Base-by-base conservation (phyloP, 108 stramenopile genomes). In the Chaetoceros tenuissimus region DNA sequence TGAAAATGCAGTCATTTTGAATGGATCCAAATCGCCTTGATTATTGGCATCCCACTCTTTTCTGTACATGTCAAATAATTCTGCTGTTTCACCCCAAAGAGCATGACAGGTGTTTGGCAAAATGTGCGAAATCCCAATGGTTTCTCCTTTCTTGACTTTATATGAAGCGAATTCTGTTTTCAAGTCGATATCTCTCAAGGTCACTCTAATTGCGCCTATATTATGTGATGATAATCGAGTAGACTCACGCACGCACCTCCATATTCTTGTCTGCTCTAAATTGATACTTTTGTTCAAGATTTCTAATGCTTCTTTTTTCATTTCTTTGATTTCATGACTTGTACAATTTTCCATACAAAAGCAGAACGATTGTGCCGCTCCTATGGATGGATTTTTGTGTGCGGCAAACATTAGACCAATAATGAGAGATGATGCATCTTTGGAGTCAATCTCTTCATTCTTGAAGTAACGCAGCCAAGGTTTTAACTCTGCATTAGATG, bases 341-440 rank as follows among this genome's bases (percentile, higher is more conserved):
- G 53, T 44, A 7, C 43, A 34, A n/a, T 64, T 21, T 47, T 59
- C 54, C 19, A 20, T 19, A 13, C 75, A 30, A 49, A 74, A 73
- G 2, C 69, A 27, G 30, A 69, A 67, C 22, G 61, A 55, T 62
- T 82, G 81, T 2, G 73, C 63, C 13, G 81, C 63, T 54, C 69
- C 81, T 46, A 78, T 78, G 13, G 77, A 57, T 16, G 77, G 72
- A 66, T 82, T 82, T 51, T 78, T 82, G 59, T 82, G 81, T 20
- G 72, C 77, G 0, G 81, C 81, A 68, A 82, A 82, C 24, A 79
- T 20, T 47, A 82, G 53, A 25, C 81, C 77, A 3, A 82, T 65
- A 16, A 77, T 49, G 5, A 67, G 51, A 53, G 73, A 72, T 2
- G 74, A 77, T 51, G 69, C 64, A 0, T 67, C 54, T 2, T 46